phyloP scores from a whole-genome alignment of 2,329 filamentous ascomycete genomes.

The Colletotrichum nymphaeae region DNA sequence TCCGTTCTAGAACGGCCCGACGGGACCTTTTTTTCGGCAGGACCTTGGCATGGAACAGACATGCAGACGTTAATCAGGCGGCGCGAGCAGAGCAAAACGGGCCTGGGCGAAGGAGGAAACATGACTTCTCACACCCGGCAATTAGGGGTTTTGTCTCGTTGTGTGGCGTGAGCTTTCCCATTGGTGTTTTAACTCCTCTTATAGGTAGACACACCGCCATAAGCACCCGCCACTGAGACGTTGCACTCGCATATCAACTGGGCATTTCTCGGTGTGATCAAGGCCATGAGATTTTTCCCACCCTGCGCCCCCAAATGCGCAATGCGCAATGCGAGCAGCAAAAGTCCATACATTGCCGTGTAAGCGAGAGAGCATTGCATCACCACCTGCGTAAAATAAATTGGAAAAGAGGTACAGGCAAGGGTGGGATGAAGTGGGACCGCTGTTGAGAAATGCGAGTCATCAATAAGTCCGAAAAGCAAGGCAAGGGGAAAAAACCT shows the following conservation, averaged over 20 bases:
- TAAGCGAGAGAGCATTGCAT: conserved; percentile 10
- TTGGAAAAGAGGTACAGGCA: neutral
- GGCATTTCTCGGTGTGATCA: neutral
- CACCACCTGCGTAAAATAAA: conserved; percentile 4
- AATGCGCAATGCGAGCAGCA: neutral
- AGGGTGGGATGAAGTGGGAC: neutral
- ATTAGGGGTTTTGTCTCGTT: neutral
- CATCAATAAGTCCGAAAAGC: neutral
- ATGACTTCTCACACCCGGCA: neutral
- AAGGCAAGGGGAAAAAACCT: neutral
- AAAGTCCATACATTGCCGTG: neutral
- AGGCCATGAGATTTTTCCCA: neutral
- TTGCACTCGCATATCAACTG: conserved; percentile 9
- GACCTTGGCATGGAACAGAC: no score
- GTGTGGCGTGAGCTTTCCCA: neutral
- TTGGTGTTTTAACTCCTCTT: neutral
- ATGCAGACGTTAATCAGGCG: no score
- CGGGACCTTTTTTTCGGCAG: neutral
- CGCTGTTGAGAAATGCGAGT: neutral
- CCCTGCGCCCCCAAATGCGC: neutral
- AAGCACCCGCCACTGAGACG: neutral
- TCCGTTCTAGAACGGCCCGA: neutral
- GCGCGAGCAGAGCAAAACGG: neutral
- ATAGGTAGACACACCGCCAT: neutral
- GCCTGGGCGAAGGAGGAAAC: neutral